Base-by-base conservation (phyloP, 176 grass and related monocot genomes). In the Thinopyrum elongatum region DNA sequence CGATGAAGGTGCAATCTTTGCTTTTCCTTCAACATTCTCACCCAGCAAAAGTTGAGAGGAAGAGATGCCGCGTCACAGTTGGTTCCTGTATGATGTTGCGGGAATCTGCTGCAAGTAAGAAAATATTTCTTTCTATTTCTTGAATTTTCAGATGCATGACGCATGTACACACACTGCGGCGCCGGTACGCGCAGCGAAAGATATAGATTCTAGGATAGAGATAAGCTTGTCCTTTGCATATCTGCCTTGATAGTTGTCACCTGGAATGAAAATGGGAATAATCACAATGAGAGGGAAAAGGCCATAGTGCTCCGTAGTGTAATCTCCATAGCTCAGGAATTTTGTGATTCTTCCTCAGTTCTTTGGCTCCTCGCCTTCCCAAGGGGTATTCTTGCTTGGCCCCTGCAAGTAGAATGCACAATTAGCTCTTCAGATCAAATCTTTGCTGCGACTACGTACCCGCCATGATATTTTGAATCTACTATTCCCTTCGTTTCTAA, bases 311-410 rank as follows among this genome's bases (percentile, higher is more conserved):
- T 80, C 27, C 80, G 68, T 84, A 84, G 76, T 85, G 81, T 61
- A 82, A 85, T 91, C 86, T 78, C 78, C 78, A 78, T 51, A 82
- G 70, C 64, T 81, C 86, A 65, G 76, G 62, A 91, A 87, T 84
- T 82, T 72, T 76, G 47, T 41, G 16, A 84, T 87, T 76, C 44
- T 53, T 53, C 60, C 61, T 77, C 74, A 80, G 10, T 80, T 68
- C 17, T 70, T 84, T 87, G 81, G 68, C 85, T 77, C 76, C 61
- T 84, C 81, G 51, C 42, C 38, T 84, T 81, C 81, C 47, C 76
- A 87, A 69, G 85, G 46, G 89, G 17, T 63, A 80, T 31, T 22
- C 38, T 7, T 80, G 49, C 38, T 7, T 80, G 49, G 49, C 69
- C 80, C 76, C 62, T 53, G 85, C 60, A 58, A 69, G 65, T 78